Base-by-base conservation (phyloP, 768 basidiomycete species). In the Pholiota microspora region DNA sequence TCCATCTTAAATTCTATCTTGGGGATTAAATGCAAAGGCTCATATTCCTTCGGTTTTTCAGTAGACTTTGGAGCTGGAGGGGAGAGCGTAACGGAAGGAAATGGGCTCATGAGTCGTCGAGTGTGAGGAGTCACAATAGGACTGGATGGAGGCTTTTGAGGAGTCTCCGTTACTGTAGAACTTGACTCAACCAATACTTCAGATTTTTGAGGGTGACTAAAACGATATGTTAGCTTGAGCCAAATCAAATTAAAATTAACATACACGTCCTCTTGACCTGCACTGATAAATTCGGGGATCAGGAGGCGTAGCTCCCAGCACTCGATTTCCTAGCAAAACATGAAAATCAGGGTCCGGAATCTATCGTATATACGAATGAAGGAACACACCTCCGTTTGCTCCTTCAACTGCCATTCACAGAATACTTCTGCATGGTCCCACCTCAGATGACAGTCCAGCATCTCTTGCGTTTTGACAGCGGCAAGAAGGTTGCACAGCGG, bases 401-500 rank as follows among this genome's bases (percentile, higher is more conserved):
- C 58, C 2, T 58, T 24, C 28, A 62, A 45, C 32, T 58, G 31
- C 67, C 69, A 68, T 13, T 66, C 63, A 12, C 49, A 48, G 34
- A 63, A 63, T 21, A 65, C 47, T 24, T 68, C 64, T 7, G 51
- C 23, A 50, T 70, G 69, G 25, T 67, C 67, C 59, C 61, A 64
- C 9, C 53, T 31, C 13, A 70, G 49, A 55, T 70, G 69, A 13
- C 63, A 60, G 29, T 59, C 58, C 2, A 70, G 57, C 58, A 67
- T 68, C 28, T 67, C 67, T 24, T 56, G 57, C 4, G 65, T 70
- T 2, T 31, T 49, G 12, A 68, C 55, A 8, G 9, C 53, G 9
- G 62, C 66, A 6, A 66, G 55, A 15, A 70, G 55, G 28, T 63
- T 54, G 32, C 69, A 70, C 15, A 70, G 51, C 0, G 67, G 67